Evolutionary conservation across 495 filamentous ascomycete species (phyloP), one percentile per base, ranked within the genome.

Genomic region (Monascus purpureus): DNA sequence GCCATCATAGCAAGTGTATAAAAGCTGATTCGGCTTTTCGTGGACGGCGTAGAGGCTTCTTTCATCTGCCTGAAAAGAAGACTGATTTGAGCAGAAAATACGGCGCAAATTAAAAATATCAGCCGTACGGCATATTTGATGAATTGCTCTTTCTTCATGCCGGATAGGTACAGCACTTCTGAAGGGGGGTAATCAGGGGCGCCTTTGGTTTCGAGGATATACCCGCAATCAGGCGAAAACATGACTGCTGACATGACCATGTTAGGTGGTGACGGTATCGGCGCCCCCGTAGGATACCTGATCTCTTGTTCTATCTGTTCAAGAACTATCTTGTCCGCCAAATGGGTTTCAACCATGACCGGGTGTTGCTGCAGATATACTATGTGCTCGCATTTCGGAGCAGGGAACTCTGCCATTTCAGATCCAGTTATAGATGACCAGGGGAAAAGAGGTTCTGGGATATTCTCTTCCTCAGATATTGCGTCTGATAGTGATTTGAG

Each of bases 221-320:
- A 88, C 6, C 79, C 82, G 49, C 90, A 97, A 48, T 94, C 88
- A 12, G 90, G 90, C 13, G 88, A 95, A 55, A 86, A 97, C 11
- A 90, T 67, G 1, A 92, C 66, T 28, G 82, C 75, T 7, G 83
- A 90, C 71, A 94, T 83, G 31, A 69, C 65, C 18, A 95, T 69
- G 4, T 65, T 61, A 11, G 90, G 84, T 16, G 74, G 63, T 6
- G 53, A 43, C 9, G 73, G 73, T 28, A 80, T 63, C 3, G 80
- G 75, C n/a, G 75, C 77, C 1, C 90, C 90, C 31, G 77, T 81
- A 3, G 88, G 88, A 43, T 72, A 80, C 24, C 87, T 76, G 3
- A 95, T 67, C 48, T 97, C 90, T 25, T 73, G 57, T 51, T 97
- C 90, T 40, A 94, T 70, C 39, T 70, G 65, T 26, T 75, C 59